Evolutionary conservation across 2,329 filamentous ascomycete genomes (phyloP).

Genomic region (Metarhizium robertsii): DNA sequence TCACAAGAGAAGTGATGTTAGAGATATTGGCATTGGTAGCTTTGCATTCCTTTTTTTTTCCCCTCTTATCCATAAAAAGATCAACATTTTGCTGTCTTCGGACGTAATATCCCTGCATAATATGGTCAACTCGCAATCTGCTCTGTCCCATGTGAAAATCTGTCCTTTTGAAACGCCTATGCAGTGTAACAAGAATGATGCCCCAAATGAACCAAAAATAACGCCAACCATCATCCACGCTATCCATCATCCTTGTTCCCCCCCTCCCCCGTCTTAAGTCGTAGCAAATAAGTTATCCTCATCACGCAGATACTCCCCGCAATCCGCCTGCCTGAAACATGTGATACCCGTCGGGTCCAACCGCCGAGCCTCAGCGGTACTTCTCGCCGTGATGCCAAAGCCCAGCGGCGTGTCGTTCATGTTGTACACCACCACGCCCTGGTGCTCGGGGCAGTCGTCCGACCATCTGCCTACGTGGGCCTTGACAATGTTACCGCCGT

Average conservation of each 20-base stretch:
- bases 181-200: background rate
- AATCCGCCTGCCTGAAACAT: constrained; percentile 85
- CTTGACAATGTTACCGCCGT: constrained; percentile 79
- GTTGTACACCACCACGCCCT: constrained; percentile 79
- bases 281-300: constrained; percentile 51
- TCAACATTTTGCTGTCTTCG: background rate
- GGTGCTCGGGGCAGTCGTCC: constrained; percentile 88
- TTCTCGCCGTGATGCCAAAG: constrained; percentile 85
- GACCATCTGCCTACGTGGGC: constrained; percentile 68
- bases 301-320: constrained; percentile 89
- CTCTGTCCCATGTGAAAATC: background rate
- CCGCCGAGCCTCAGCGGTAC: constrained; percentile 71
- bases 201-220: background rate
- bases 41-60: background rate
- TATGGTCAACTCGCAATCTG: background rate
- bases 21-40: background rate
- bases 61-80: background rate
- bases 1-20: background rate
- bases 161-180: background rate
- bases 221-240: background rate
- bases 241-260: background rate
- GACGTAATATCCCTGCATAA: background rate
- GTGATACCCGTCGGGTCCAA: constrained; percentile 86
- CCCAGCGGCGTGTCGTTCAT: constrained; percentile 94
- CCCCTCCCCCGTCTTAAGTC: background rate